These are phyloP conservation scores for Elaeagnus macrophylla DNA, from an alignment of 306 rosid species.

Conservation along the genomic window DNA sequence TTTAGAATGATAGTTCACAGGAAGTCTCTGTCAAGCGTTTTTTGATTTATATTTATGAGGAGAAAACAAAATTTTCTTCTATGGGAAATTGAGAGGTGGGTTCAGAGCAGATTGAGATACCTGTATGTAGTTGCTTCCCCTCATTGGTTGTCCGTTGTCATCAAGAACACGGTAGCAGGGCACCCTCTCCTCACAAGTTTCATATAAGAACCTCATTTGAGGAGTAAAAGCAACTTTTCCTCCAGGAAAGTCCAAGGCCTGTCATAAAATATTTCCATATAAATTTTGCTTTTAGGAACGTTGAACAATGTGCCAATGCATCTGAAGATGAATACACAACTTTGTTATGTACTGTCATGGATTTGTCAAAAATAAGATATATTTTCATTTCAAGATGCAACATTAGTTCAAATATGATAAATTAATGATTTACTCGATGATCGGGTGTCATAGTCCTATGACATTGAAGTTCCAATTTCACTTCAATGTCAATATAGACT, in stretches of 20 bases:
- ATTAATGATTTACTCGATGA: too few species aligned
- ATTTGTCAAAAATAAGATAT: too few species aligned
- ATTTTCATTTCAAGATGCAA: too few species aligned
- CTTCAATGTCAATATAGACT: too few species aligned
- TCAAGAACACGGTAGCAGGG: conserved; percentile 75
- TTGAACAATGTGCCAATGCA: neutral
- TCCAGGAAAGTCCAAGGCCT: conserved; percentile 70
- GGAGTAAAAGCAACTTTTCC: conserved; percentile 56
- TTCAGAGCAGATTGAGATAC: conserved; percentile 20
- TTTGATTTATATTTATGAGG: neutral
- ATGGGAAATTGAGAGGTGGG: conserved; percentile 1
- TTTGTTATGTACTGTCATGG: neutral
- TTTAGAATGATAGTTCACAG: conserved; percentile 9
- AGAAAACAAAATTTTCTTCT: neutral
- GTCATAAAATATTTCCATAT: neutral
- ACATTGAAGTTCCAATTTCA: too few species aligned
- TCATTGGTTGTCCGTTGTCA: conserved; percentile 43
- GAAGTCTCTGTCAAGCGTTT: conserved; percentile 1
- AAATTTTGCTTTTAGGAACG: neutral
- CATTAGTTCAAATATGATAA: too few species aligned
- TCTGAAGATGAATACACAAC: neutral
- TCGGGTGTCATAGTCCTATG: too few species aligned
- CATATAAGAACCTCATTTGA: conserved; percentile 47
- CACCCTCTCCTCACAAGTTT: conserved; percentile 36
- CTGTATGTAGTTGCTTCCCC: conserved; percentile 33